Conservation (phyloP, 176 grass and related monocot genomes). For the Hordeum marinum region DNA sequence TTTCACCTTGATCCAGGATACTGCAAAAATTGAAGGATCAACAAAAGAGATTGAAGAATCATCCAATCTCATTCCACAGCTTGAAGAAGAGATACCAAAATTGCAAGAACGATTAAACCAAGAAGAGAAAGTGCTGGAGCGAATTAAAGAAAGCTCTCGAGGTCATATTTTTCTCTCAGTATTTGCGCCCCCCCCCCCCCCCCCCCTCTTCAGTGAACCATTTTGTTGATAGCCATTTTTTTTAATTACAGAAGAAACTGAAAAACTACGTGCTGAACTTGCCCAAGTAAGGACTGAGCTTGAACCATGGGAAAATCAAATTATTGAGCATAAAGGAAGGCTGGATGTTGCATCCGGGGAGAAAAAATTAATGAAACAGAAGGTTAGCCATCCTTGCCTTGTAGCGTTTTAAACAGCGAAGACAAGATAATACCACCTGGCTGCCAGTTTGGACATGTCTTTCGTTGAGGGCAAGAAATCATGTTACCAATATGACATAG, state of each 20-base stretch:
- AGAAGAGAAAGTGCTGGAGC: slow-evolving; percentile 82
- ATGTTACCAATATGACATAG: neutral
- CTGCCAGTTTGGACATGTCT: neutral
- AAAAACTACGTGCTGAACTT: slow-evolving; percentile 68
- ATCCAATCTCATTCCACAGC: slow-evolving; percentile 66
- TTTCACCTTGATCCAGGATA: slow-evolving; percentile 50
- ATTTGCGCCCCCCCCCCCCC: neutral
- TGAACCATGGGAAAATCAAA: slow-evolving; percentile 94
- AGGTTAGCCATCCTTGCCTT: slow-evolving; percentile 38
- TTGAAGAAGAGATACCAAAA: slow-evolving; percentile 79
- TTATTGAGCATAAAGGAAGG: slow-evolving; percentile 93
- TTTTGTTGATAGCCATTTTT: slow-evolving; percentile 5
- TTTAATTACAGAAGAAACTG: slow-evolving; percentile 67
- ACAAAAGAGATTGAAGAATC: slow-evolving; percentile 68
- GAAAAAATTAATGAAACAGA: slow-evolving; percentile 80
- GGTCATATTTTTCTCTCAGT: slow-evolving; percentile 37
- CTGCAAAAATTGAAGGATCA: slow-evolving; percentile 55
- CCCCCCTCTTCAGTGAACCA: neutral
- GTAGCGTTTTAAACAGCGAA: neutral
- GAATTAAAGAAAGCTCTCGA: slow-evolving; percentile 66
- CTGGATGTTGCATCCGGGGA: slow-evolving; percentile 82
- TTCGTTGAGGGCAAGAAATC: neutral
- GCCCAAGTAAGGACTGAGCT: slow-evolving; percentile 74
- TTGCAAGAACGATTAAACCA: slow-evolving; percentile 58
- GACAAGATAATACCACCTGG: neutral